These are phyloP conservation scores for Apocynum venetum DNA, from an alignment of 257 asterid genomes.

Conservation along the genomic window DNA sequence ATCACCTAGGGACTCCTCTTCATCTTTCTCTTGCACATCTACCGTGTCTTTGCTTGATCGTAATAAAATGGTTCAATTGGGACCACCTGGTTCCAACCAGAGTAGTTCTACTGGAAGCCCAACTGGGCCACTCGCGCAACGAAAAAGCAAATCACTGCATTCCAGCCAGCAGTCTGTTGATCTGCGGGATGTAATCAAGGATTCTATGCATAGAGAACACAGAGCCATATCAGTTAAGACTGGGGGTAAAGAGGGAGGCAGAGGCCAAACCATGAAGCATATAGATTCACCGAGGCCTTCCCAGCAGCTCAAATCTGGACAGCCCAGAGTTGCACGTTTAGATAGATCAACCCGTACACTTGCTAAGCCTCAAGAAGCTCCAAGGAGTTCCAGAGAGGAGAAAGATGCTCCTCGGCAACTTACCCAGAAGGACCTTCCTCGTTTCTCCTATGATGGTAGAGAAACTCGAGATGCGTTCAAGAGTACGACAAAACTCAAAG, in stretches of 20 bases:
- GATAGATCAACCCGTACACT: constrained; percentile 31
- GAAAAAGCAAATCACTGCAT: constrained; percentile 22
- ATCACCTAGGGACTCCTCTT: constrained; percentile 57
- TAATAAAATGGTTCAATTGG: constrained; percentile 39
- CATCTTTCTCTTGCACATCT: constrained; percentile 64
- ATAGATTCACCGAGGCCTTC: constrained; percentile 89
- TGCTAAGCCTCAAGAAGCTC: constrained; percentile 36
- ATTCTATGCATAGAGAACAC: constrained; percentile 76
- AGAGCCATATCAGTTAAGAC: constrained; percentile 56
- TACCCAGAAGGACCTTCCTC: constrained; percentile 43
- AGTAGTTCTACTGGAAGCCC: constrained; percentile 33
- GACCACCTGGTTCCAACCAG: constrained; percentile 25
- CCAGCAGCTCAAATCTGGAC: constrained; percentile 40
- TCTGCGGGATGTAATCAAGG: constrained; percentile 68
- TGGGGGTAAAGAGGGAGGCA: constrained; percentile 40
- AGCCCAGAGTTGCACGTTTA: constrained; percentile 27
- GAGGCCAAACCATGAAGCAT: constrained; percentile 62
- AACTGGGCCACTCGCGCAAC: constrained; percentile 28
- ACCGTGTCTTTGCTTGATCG: constrained; percentile 56
- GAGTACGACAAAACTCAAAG: constrained; percentile 52
- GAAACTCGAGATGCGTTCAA: constrained; percentile 51
- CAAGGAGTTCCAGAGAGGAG: constrained; percentile 41
- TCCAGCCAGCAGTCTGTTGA: constrained; percentile 39
- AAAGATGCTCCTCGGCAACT: constrained; percentile 17
- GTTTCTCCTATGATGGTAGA: constrained; percentile 83